Base-by-base conservation (phyloP, 2,329 filamentous ascomycete species). In the Fusarium proliferatum region DNA sequence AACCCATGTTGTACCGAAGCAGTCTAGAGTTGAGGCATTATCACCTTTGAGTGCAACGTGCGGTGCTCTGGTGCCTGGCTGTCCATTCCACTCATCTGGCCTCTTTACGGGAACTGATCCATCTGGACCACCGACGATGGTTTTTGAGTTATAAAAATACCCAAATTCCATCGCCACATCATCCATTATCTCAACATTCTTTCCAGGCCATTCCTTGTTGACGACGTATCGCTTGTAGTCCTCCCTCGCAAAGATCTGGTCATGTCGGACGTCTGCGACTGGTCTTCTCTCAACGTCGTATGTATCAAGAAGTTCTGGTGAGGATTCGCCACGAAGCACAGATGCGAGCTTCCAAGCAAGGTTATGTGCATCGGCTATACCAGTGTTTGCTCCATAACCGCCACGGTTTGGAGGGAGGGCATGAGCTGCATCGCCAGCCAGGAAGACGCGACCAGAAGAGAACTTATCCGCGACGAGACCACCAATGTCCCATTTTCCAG, bases 341-440 rank as follows among this genome's bases (percentile, higher is more conserved):
- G 77, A 74, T 2, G 81, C 80, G 0, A 86, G 64, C 71, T 85
- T 86, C 84, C 84, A 85, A 2, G 82, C 80, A 3, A 86, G 77
- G 43, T 85, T 84, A 42, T 82, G 78, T 1, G 79, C 84, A 62
- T 86, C 84, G 15, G 79, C 75, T 17, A 83, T 79, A 3, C 78
- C 81, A 10, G 79, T 79, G 67, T 82, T 83, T 23, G 79, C 76
- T 0, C 81, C 81, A 4, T 80, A 78, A 1, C 80, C 81, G 68
- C 57, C 85, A 2, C 79, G 64, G 43, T 81, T 81, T 0, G 81
- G 79, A 0, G 81, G 80, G 26, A 81, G 78, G n/a, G 81, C 80
- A 55, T 60, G 57, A 28, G 45, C 34, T 26, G 57, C 57, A 53
- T 60, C 57, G 7, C 45, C 45, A 10, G 45, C 57, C 3, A 60